Base-by-base conservation (phyloP, 495 filamentous ascomycete species). In the Daldinia childiae region DNA sequence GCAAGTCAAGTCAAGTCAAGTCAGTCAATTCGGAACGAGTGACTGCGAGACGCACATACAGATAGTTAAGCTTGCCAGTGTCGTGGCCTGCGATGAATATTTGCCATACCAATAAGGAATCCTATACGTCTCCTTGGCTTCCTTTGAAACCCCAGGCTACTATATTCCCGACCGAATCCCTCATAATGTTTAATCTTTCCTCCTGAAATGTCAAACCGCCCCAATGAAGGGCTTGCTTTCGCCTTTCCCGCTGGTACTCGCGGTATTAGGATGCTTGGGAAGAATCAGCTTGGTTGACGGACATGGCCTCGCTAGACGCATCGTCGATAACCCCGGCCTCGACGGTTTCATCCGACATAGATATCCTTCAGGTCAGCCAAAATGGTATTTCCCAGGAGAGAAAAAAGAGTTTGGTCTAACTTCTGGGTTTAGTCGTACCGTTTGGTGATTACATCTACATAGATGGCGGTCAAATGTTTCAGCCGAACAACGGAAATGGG, bases 161-260 rank as follows among this genome's bases (percentile, higher is more conserved):
- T 67, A 48, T 68, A 58, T 63, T 71, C 64, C 57, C 56, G 63
- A 30, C 50, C 41, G 36, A 17, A 48, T 54, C 58, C 56, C 52
- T 68, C 73, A 74, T 72, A 65, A 76, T 74, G 67, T 69, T 70
- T 66, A 62, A 70, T 45, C 27, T 39, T 72, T 74, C 70, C 45
- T 72, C 39, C 64, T 73, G 68, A 66, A 51, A 72, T 72, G 64
- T 68, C 67, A 74, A 74, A 34, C 52, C 72, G 68, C 69, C 68
- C 71, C 68, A 72, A 78, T 78, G 74, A 78, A 76, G 76, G 74
- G 74, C 68, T 56, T 65, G 71, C 74, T 69, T 55, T 57, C 66
- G 63, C 69, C 68, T 69, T 68, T 68, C 38, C 60, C 68, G 61
- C 69, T 74, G 66, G 68, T 78, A 63, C 66, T 76, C 68, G 74